Conservation (phyloP, 164 flowering plant species). For the Kingdonia uniflora region DNA sequence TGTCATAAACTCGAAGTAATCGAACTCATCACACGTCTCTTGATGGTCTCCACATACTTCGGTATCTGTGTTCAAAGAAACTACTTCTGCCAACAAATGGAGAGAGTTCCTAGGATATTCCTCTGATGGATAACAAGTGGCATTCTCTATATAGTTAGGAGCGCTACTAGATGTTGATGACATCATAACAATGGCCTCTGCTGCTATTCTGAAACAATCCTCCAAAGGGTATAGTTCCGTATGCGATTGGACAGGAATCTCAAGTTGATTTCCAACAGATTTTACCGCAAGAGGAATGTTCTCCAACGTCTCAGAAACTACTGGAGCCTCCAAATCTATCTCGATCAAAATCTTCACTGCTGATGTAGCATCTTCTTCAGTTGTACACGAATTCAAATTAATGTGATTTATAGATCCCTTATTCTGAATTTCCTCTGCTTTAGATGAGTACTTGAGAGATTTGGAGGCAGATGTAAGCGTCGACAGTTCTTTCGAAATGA, state of each 20-base stretch:
- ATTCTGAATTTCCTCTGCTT: conserved; percentile 13
- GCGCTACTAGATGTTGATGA: conserved; percentile 20
- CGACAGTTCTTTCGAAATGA: conserved; percentile 18
- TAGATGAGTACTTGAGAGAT: conserved; percentile 10
- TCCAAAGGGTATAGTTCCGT: conserved; percentile 9
- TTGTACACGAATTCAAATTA: conserved; percentile 54
- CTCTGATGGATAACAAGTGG: conserved; percentile 8
- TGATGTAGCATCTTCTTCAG: conserved; percentile 37
- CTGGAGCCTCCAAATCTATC: conserved; percentile 65
- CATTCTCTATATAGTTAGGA: conserved; percentile 2
- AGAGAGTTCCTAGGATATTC: conserved; percentile 23
- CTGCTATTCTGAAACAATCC: conserved; percentile 27
- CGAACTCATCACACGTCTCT: conserved; percentile 20
- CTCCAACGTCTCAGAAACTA: conserved; percentile 19
- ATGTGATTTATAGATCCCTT: conserved; percentile 24
- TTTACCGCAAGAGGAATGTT: conserved; percentile 7
- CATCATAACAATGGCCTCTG: conserved; percentile 47
- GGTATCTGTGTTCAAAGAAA: conserved; percentile 18
- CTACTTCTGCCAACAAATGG: conserved; percentile 50
- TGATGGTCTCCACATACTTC: no score
- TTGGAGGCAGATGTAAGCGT: conserved; percentile 14
- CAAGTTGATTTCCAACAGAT: not conserved
- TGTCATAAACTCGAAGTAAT: conserved; percentile 78
- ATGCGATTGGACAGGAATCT: conserved; percentile 5
- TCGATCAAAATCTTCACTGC: conserved; percentile 22